Conservation (phyloP, 2,329 filamentous ascomycete genomes). For the Plectosphaerella sp. region DNA sequence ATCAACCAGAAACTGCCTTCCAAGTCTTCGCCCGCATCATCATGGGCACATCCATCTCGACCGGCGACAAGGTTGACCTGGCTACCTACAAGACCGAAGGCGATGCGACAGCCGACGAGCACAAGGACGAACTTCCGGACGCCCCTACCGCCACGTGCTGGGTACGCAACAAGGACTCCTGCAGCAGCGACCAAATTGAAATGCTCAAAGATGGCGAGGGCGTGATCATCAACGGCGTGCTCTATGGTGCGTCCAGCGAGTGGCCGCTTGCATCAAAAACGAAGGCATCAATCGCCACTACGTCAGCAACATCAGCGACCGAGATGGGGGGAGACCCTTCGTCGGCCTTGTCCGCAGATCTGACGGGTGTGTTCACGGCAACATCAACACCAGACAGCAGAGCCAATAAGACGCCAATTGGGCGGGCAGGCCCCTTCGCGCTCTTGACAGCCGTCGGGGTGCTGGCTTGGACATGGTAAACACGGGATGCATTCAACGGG, state of each 20-base stretch:
- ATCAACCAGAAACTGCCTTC: conserved; percentile 56
- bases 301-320: conserved; percentile 19
- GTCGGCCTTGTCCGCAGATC: neutral
- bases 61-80: conserved; percentile 48
- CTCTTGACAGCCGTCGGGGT: neutral
- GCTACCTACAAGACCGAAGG: conserved; percentile 53
- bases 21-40: conserved; percentile 59
- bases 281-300: conserved; percentile 26
- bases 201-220: conserved; percentile 46
- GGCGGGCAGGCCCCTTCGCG: neutral
- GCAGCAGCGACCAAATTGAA: conserved; percentile 43
- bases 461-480: conserved; percentile 13
- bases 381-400: conserved; percentile 1
- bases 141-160: conserved; percentile 54
- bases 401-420: neutral
- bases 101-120: conserved; percentile 45
- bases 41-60: conserved; percentile 48
- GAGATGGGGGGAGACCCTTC: neutral
- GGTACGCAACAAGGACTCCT: conserved; percentile 50
- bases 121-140: conserved; percentile 46
- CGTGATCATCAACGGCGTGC: conserved; percentile 55
- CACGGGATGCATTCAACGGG: no score
- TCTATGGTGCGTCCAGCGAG: conserved; percentile 37
- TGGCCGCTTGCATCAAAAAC: conserved; percentile 31
- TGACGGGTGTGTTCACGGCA: conserved; percentile 3